These are phyloP conservation scores for Paecilomyces variotii DNA, from an alignment of 2,329 filamentous ascomycete species.

Conservation along the genomic window DNA sequence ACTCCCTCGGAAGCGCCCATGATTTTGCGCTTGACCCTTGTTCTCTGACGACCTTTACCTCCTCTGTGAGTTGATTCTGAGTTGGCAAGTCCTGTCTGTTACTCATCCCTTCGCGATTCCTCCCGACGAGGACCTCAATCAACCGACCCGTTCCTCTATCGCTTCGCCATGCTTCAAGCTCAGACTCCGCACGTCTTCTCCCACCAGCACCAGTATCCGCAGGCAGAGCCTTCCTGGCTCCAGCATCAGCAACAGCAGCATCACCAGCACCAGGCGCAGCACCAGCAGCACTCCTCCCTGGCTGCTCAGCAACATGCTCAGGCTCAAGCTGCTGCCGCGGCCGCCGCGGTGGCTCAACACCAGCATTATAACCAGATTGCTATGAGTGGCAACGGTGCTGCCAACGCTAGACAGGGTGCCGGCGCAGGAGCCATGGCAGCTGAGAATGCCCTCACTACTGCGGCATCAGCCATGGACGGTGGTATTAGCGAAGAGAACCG, in stretches of 20 bases:
- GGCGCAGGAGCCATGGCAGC: constrained; percentile 34
- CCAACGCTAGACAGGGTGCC: constrained; percentile 26
- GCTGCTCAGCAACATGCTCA: constrained; percentile 48
- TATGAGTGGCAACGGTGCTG: constrained; percentile 51
- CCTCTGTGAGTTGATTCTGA: neutral
- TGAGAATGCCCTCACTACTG: constrained; percentile 25
- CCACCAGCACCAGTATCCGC: constrained; percentile 48
- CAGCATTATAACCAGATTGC: constrained; percentile 66
- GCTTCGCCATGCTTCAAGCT: constrained; percentile 38
- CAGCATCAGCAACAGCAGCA: constrained; percentile 33
- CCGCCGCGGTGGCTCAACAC: constrained; percentile 36
- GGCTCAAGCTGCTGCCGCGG: constrained; percentile 39
- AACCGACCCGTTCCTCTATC: constrained; percentile 16
- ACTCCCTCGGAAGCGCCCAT: constrained; percentile 1
- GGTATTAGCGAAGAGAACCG: constrained; percentile 81
- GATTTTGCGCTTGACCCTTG: neutral
- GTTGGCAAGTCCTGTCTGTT: neutral
- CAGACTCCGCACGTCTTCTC: constrained; percentile 55
- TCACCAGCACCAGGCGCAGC: constrained; percentile 31
- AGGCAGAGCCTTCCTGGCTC: constrained; percentile 38
- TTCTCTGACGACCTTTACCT: neutral
- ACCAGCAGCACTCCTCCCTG: constrained; percentile 37
- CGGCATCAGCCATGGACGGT: constrained; percentile 48
- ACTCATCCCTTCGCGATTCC: neutral
- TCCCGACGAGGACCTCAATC: constrained; percentile 5